phyloP scores from a whole-genome alignment of 2,329 filamentous ascomycete species.

The Dactylellina haptotyla region DNA sequence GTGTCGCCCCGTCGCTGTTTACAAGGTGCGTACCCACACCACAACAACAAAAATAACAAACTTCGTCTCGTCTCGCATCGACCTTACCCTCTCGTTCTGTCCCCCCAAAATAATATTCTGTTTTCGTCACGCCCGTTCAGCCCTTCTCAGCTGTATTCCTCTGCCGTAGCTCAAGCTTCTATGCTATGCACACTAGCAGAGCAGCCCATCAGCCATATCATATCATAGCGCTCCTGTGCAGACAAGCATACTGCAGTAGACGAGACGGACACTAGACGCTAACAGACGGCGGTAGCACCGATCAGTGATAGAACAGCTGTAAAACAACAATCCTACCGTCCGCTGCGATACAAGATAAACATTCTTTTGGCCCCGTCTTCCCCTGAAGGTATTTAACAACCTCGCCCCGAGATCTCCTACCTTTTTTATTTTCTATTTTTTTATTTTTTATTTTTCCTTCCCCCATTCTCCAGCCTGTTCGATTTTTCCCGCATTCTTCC shows the following conservation, averaged over 20 bases:
- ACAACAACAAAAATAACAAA: neutral
- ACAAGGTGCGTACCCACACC: constrained; percentile 1
- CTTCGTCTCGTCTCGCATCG: constrained; percentile 30
- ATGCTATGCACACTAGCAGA: too few relatives aligned
- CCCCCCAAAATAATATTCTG: constrained; percentile 20
- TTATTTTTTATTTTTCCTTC: neutral
- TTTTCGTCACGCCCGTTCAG: constrained; percentile 24
- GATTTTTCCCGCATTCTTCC: constrained; percentile 38
- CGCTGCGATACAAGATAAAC: constrained; percentile 22
- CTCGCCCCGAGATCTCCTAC: constrained; percentile 12
- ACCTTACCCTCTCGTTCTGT: constrained; percentile 34
- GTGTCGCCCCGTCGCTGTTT: neutral
- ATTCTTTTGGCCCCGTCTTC: constrained; percentile 44
- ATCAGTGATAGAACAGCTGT: constrained; percentile 47
- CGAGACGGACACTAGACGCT: constrained; percentile 46
- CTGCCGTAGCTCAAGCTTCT: neutral
- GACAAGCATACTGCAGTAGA: constrained; percentile 36
- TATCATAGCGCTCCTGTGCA: constrained; percentile 7
- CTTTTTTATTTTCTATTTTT: neutral
- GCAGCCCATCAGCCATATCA: too few relatives aligned
- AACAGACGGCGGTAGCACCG: constrained; percentile 49
- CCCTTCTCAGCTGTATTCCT: neutral
- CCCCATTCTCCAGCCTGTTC: constrained; percentile 45
- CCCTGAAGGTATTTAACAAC: constrained; percentile 53
- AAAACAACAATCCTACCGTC: constrained; percentile 25